phyloP scores from a whole-genome alignment of 139 green algal species.

The Coelastrella sp. region DNA sequence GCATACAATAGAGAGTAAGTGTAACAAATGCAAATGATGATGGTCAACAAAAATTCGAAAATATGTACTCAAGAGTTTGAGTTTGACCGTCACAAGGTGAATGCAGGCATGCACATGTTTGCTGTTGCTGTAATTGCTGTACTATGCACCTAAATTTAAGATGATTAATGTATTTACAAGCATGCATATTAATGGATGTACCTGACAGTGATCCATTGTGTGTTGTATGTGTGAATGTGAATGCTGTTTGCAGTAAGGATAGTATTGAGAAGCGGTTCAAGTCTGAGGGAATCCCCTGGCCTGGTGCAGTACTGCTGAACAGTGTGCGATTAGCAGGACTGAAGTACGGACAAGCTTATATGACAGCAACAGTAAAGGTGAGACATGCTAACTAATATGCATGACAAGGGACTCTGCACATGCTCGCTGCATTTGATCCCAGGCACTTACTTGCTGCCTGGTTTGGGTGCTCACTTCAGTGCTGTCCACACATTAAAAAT shows the following conservation, averaged over 20 bases:
- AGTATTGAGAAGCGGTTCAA: constrained; percentile 18
- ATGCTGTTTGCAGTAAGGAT: constrained; percentile 8
- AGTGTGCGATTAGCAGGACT: not conserved
- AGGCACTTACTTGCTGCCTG: too few species aligned
- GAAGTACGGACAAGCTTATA: not conserved
- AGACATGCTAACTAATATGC: not conserved
- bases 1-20: constrained; percentile 6
- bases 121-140: too few species aligned
- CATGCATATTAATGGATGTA: too few species aligned
- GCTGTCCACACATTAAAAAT: too few species aligned
- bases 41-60: not conserved
- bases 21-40: not conserved
- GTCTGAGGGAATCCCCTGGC: constrained; percentile 1
- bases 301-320: constrained; percentile 1
- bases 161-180: too few species aligned
- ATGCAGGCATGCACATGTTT: too few species aligned
- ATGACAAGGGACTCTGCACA: too few species aligned
- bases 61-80: not conserved
- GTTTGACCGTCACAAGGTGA: not conserved
- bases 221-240: not conserved
- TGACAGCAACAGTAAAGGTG: not conserved
- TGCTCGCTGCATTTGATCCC: too few species aligned
- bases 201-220: not conserved
- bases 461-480: too few species aligned
- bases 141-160: too few species aligned